Evolutionary conservation across 208 protist species (phyloP), one percentile per base, ranked within the genome.

Genomic region (Acanthamoeba lenticulata): DNA sequence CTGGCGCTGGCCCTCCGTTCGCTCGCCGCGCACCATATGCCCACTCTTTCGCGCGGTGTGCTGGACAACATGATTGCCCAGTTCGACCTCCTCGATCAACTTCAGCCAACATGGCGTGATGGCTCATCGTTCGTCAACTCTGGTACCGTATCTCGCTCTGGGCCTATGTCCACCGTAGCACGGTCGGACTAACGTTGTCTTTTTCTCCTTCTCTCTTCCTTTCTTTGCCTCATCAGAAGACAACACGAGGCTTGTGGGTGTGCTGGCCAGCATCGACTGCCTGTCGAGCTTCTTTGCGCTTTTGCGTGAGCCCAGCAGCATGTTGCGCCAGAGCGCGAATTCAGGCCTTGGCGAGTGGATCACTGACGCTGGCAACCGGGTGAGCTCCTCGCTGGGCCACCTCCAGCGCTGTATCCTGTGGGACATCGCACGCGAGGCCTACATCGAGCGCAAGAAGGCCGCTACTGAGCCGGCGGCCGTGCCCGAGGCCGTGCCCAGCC

Each of bases 391-490:
- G 44, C 17, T 92, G 24, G 88, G 88, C 15, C 88, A 92, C 19
- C 65, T 92, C 27, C 88, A 92, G 57, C 52, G 88, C 36, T 92
- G 88, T 29, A 92, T 92, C 49, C 65, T 92, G 27, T 92, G 88
- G 88, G 88, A 92, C n/a, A 92, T 92, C 11, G 88, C 88, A 27
- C 27, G 65, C 24, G 88, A 79, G 7, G 62, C 42, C 65, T 72
- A 92, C 29, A 57, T 32, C 15, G 88, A 92, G 32, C 40, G 88
- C 27, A 69, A 52, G 47, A 92, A 77, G 65, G 60, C 52, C 19
- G 62, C 19, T 32, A 24, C 44, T n/a, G 34, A 90, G 13, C n/a
- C 57, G 32, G n/a, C 67, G 2, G 29, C 67, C 7, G 36, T 38
- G 2, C 9, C 36, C n/a, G 60, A 11, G 15, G 67, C 27, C 15